Conservation (phyloP, 768 basidiomycete genomes). For the Mycena chlorophos region DNA sequence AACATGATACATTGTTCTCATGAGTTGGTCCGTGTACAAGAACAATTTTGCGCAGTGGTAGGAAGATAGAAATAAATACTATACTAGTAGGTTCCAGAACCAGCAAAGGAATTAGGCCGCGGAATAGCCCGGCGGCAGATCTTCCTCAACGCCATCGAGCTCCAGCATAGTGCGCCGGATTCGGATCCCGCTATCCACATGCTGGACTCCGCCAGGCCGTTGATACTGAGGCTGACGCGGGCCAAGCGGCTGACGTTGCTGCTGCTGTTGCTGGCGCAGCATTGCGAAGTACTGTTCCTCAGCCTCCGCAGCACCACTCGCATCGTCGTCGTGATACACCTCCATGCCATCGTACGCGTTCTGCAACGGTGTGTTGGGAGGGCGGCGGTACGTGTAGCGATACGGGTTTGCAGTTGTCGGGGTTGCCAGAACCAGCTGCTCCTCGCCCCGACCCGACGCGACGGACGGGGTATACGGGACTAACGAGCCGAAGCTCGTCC, state of each 20-base stretch:
- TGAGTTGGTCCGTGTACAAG: too few relatives aligned
- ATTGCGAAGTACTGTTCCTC: neutral
- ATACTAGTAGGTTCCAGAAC: too few relatives aligned
- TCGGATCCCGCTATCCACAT: slow-evolving; percentile 1
- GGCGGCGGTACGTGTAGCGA: neutral
- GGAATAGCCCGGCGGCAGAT: neutral
- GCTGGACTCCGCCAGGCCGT: neutral
- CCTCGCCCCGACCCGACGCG: neutral
- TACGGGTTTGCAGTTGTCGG: neutral
- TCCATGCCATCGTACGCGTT: neutral
- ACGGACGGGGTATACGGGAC: neutral
- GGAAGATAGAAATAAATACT: too few relatives aligned
- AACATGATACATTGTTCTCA: too few relatives aligned
- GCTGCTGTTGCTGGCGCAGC: too few relatives aligned
- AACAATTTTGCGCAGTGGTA: too few relatives aligned
- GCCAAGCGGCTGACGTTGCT: too few relatives aligned
- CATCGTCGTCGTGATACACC: too few relatives aligned
- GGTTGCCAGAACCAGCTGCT: neutral
- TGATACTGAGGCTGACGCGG: too few relatives aligned
- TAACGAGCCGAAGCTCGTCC: neutral
- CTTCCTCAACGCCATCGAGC: neutral
- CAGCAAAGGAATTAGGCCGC: neutral
- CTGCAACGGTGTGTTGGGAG: neutral
- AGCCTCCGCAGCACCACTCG: too few relatives aligned
- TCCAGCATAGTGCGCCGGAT: neutral